Percentiles rank a stretch among this genome's conserved stretches.
phyloP scores from a whole-genome alignment of 1,139 yeast genomes.

The Candida dubliniensis region DNA sequence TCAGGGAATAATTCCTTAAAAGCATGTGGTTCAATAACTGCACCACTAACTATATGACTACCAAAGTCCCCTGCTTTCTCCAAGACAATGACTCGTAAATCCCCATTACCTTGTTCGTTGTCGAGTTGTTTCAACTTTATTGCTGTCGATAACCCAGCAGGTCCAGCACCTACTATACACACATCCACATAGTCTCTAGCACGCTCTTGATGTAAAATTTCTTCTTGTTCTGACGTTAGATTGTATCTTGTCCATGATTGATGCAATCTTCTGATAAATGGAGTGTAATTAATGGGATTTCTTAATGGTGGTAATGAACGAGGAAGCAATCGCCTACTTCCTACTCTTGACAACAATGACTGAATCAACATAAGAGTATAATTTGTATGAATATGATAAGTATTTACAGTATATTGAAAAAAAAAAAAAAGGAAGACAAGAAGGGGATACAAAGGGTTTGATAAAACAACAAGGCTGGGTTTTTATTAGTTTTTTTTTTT shows the following conservation, averaged over 20 bases:
- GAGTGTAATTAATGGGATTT: background rate
- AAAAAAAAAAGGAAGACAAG: too few species aligned
- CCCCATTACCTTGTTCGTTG: constrained; percentile 62
- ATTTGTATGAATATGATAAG: too few species aligned
- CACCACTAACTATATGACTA: constrained; percentile 89
- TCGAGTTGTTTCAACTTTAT: constrained; percentile 85
- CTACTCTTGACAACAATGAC: constrained; percentile 1
- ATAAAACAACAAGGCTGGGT: background rate
- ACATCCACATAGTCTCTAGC: constrained; percentile 87
- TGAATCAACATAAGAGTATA: too few species aligned
- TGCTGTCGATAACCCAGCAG: constrained; percentile 95
- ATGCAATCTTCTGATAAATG: background rate
- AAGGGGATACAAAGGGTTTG: background rate
- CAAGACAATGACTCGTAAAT: constrained; percentile 78
- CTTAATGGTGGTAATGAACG: background rate
- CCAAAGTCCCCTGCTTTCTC: constrained; percentile 95
- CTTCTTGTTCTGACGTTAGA: constrained; percentile 44
- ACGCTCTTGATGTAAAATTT: constrained; percentile 56
- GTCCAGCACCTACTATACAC: constrained; percentile 96
- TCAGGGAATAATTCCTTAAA: constrained; percentile 81
- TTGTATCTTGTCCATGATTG: background rate
- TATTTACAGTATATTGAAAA: too few species aligned
- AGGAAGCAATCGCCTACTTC: background rate
- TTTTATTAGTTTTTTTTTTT: background rate
- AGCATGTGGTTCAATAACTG: constrained; percentile 88